These are phyloP conservation scores for Leccinum laetum DNA, from an alignment of 1,284 basidiomycete species.

Conservation along the genomic window DNA sequence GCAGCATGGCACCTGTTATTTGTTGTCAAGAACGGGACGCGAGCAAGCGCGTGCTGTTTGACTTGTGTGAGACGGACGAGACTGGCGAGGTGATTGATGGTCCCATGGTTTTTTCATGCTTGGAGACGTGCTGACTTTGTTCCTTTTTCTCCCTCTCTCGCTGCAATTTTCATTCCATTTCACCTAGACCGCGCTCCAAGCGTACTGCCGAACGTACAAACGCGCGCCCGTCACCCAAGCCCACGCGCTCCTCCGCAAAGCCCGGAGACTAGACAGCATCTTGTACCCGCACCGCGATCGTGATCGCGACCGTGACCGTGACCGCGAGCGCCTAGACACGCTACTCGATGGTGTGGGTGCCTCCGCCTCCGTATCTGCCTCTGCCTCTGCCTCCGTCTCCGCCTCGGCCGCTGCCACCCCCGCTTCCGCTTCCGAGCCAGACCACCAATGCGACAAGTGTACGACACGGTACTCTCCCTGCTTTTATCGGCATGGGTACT, in stretches of 20 bases:
- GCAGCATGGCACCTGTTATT: constrained; percentile 79
- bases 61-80: constrained; percentile 84
- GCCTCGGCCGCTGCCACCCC: too few species aligned
- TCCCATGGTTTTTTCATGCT: background rate
- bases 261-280: constrained; percentile 76
- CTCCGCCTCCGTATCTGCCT: background rate
- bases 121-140: constrained; percentile 9
- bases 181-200: constrained; percentile 78
- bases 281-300: constrained; percentile 38
- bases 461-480: constrained; percentile 40
- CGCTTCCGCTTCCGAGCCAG: constrained; percentile 9
- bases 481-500: constrained; percentile 34
- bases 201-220: constrained; percentile 85
- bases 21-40: constrained; percentile 84
- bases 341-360: background rate
- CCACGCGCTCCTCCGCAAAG: constrained; percentile 85
- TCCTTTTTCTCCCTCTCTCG: background rate
- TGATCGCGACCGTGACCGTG: background rate
- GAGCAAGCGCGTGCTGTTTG: constrained; percentile 68
- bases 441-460: constrained; percentile 35
- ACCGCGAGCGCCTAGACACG: too few species aligned
- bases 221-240: constrained; percentile 68
- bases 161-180: background rate
- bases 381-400: background rate
- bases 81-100: constrained; percentile 64